Evolutionary conservation across 192 early-diverging fungal species (phyloP), one percentile per base, ranked within the genome.

Genomic region (Backusella morwellensis): DNA sequence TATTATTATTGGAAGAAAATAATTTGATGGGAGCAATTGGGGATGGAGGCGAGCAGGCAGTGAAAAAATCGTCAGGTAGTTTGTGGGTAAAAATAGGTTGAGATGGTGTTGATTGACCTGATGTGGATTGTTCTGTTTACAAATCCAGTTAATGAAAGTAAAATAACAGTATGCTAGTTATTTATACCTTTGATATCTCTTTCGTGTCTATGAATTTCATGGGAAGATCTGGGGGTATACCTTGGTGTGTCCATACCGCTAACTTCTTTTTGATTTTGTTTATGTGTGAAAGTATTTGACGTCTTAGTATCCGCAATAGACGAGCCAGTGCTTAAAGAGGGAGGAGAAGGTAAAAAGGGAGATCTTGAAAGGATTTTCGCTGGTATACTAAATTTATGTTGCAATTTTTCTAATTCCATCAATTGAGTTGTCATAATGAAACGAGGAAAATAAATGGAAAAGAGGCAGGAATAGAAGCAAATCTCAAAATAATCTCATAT

Each of bases 1-100:
- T 70, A 70, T 23, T 70, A 4, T 23, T 70, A 11, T 40, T 70
- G 15, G 36, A 70, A 14, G 34, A n/a, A 4, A 41, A 70, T 23
- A 11, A 38, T 70, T n/a, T 21, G 12, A 70, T 41, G 26, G 68
- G 68, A 38, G 35, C 35, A 3, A 70, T 41, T 41, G 68, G 68
- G 12, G 68, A 40, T 41, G 68, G 68, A 1, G 68, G 68, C 23
- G 68, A 70, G 21, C 68, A 70, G 4, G 68, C n/a, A 41, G 68
- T 70, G 35, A 70, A 70, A 38, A 70, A 70, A 70, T 70, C 38
- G 1, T 70, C 35, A 11, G 68, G 68, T 23, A 70, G 23, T 70
- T 70, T 70, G 21, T 70, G 68, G 12, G 36, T 70, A 36, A 38
- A 70, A 14, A 70, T 36, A 41, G 35, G 35, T 21, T 70, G 56